Evolutionary conservation across 1,139 yeast genomes (phyloP).

Genomic region (Zygoascus meyerae): DNA sequence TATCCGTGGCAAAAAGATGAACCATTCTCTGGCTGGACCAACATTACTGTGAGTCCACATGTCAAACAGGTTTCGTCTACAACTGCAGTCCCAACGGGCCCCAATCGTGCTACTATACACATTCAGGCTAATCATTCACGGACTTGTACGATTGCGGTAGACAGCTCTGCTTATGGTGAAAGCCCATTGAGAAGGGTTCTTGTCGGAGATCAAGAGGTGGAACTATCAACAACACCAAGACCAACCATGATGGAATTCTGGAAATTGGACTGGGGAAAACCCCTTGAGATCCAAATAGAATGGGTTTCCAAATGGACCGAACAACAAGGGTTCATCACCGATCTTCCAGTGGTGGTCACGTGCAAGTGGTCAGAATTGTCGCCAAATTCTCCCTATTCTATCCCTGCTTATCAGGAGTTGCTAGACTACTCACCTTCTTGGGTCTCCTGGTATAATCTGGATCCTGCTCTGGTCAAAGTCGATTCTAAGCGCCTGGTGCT

Average conservation of each 20-base stretch:
- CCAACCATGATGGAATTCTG: slow-evolving; percentile 48
- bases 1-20: slow-evolving; percentile 2
- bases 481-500: slow-evolving; percentile 15
- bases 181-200: slow-evolving; percentile 13
- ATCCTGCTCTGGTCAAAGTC: slow-evolving; percentile 54
- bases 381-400: slow-evolving; percentile 36
- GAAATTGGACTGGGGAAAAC: slow-evolving; percentile 54
- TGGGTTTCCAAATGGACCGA: slow-evolving; percentile 71
- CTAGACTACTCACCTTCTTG: slow-evolving; percentile 58
- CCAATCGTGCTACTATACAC: slow-evolving; percentile 7
- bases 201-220: slow-evolving; percentile 15
- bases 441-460: slow-evolving; percentile 59
- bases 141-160: slow-evolving; percentile 2
- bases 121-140: slow-evolving; percentile 4
- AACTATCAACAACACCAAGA: slow-evolving; percentile 20
- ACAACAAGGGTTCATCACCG: slow-evolving; percentile 33
- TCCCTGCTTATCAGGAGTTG: slow-evolving; percentile 69
- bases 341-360: slow-evolving; percentile 49
- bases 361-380: slow-evolving; percentile 76
- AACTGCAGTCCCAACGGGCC: background rate
- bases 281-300: slow-evolving; percentile 59
- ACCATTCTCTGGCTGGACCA: slow-evolving; percentile 6
- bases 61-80: background rate
- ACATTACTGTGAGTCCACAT: background rate
- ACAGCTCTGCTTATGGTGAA: slow-evolving; percentile 1